Base-by-base conservation (phyloP, 805 yeast genomes). In the Brettanomyces naardenensis region DNA sequence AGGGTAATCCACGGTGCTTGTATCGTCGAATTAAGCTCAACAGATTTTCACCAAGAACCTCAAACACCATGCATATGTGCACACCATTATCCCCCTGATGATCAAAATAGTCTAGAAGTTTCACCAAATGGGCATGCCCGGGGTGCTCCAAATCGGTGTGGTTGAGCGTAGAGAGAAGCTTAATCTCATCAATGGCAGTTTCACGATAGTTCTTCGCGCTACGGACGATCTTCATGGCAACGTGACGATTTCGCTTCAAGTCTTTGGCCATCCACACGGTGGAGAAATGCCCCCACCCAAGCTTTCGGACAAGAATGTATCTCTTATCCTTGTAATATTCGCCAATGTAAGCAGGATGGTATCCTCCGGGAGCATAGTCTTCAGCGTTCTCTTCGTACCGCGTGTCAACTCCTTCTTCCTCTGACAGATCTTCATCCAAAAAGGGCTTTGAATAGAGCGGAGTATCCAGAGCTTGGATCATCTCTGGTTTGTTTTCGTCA, bases 201-300 rank as follows among this genome's bases (percentile, higher is more conserved):
- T 75, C 79, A 15, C 68, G 59, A 54, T 75, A 78, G 51, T 65
- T 68, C 26, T 62, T 54, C 20, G 71, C 66, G 2, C 79, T 68
- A 43, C 77, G 65, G 15, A 78, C 81, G 44, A 78, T 71, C 49
- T 78, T 78, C 46, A 78, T 63, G 18, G 84, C 84, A 40, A 74
- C 80, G 47, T 74, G 79, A 21, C 62, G 51, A 14, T 61, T 60
- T 13, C 48, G 31, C 3, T 45, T 39, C 2, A 55, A 44, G 37
- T 69, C 72, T 36, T 52, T 56, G 1, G 81, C 81, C 21, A 78
- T 54, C 84, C 84, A 78, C n/a, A 78, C 85, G 1, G 84, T 77
- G 28, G 80, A 73, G 47, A 78, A 78, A 49, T 78, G 82, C 26
- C 86, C 85, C 82, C 82, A 76, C 3, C 86, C 86, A 6, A 78